These are phyloP conservation scores for Ophiostoma tasmaniense DNA, from an alignment of 2,329 filamentous ascomycete genomes.

Conservation along the genomic window DNA sequence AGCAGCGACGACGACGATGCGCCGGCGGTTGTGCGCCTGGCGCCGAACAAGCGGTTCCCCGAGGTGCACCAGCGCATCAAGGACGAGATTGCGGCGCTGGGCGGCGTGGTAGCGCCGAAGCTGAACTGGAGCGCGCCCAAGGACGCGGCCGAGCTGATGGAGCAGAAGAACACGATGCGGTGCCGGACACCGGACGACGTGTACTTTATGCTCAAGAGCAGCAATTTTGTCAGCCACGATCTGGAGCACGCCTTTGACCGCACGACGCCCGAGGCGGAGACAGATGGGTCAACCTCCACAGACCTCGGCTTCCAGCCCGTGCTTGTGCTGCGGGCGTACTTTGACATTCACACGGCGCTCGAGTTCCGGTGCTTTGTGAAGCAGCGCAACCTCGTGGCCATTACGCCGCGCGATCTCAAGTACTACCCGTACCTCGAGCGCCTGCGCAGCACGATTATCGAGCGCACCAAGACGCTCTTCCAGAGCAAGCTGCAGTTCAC, in stretches of 20 bases:
- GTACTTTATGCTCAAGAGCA: slow-evolving; percentile 88
- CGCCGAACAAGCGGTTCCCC: slow-evolving; percentile 51
- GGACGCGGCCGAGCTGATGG: slow-evolving; percentile 87
- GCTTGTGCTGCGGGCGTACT: slow-evolving; percentile 79
- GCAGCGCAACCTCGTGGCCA: slow-evolving; percentile 66
- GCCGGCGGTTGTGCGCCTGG: slow-evolving; percentile 28
- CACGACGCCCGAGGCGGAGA: neutral
- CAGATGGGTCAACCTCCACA: neutral
- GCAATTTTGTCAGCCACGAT: slow-evolving; percentile 90
- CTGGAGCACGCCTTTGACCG: slow-evolving; percentile 85
- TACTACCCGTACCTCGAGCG: slow-evolving; percentile 71
- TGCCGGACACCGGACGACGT: slow-evolving; percentile 84
- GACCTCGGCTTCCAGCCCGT: slow-evolving; percentile 55
- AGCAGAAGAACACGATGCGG: slow-evolving; percentile 78
- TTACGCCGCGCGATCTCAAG: slow-evolving; percentile 84
- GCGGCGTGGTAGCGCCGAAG: slow-evolving; percentile 82
- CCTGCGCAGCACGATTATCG: slow-evolving; percentile 57
- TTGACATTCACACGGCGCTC: slow-evolving; percentile 78
- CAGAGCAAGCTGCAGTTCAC: slow-evolving; percentile 61
- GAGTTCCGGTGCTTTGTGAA: slow-evolving; percentile 97
- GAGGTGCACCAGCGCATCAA: slow-evolving; percentile 72
- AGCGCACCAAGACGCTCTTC: slow-evolving; percentile 70
- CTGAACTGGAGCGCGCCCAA: slow-evolving; percentile 97
- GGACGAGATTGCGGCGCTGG: slow-evolving; percentile 68
- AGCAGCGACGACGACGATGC: slow-evolving; percentile 45